Evolutionary conservation across 1,284 basidiomycete genomes (phyloP).

Genomic region (Ceratobasidium sp.): DNA sequence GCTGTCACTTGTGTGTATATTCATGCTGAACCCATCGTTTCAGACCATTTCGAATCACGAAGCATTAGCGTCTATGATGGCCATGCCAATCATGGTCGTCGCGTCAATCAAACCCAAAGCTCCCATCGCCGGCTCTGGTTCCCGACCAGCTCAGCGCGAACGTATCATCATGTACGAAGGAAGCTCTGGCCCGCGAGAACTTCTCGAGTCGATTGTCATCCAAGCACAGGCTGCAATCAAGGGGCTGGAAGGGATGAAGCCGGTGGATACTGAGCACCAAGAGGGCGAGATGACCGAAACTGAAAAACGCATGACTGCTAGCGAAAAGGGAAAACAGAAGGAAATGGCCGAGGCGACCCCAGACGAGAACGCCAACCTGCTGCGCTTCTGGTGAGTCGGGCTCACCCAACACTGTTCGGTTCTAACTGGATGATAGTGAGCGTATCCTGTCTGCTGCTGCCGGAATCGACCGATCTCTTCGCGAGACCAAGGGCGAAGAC

Average conservation of each 20-base stretch:
- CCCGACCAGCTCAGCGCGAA: constrained; percentile 59
- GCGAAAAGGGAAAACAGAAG: constrained; percentile 56
- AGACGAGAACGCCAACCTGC: constrained; percentile 47
- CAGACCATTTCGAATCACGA: constrained; percentile 90
- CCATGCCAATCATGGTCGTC: constrained; percentile 91
- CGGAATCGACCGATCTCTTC: constrained; percentile 82
- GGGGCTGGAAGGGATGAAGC: constrained; percentile 72
- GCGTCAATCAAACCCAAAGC: constrained; percentile 66
- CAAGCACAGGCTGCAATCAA: constrained; percentile 88
- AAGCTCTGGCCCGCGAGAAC: constrained; percentile 83
- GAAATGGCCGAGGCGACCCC: constrained; percentile 60
- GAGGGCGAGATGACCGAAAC: constrained; percentile 75
- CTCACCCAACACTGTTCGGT: constrained; percentile 49
- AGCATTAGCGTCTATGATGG: constrained; percentile 90
- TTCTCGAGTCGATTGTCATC: constrained; percentile 86
- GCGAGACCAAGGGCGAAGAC: constrained; percentile 82
- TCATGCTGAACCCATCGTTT: constrained; percentile 17
- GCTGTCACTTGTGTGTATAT: constrained; percentile 4
- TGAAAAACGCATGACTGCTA: constrained; percentile 74
- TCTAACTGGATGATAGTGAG: constrained; percentile 70
- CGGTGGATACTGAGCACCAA: constrained; percentile 53
- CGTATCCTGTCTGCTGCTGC: constrained; percentile 79
- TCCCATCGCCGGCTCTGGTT: constrained; percentile 36
- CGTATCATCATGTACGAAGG: constrained; percentile 87
- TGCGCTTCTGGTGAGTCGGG: constrained; percentile 50